Conservation (phyloP, 78 protist genomes). For the slime mould (Dictyostelium discoideum) region DNA sequence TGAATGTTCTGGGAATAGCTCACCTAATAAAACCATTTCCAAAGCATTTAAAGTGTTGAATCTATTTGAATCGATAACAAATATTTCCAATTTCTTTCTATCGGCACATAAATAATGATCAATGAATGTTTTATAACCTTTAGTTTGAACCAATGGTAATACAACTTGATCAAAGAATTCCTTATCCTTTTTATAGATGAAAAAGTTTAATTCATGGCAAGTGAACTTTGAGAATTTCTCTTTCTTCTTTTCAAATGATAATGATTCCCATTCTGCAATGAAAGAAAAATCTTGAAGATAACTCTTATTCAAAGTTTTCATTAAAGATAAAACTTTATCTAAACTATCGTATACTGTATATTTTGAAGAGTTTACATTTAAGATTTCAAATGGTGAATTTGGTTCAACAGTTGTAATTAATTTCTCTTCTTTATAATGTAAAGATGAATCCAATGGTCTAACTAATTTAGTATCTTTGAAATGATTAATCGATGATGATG, state of each 20-base stretch:
- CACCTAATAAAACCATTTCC: conserved; percentile 61
- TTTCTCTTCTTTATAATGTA: conserved; percentile 65
- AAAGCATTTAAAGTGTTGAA: conserved; percentile 16
- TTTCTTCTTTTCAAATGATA: conserved; percentile 57
- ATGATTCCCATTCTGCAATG: conserved; percentile 40
- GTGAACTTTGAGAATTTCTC: conserved; percentile 74
- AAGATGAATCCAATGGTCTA: conserved; percentile 28
- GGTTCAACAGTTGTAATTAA: conserved; percentile 25
- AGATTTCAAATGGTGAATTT: conserved; percentile 14
- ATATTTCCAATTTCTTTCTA: neutral
- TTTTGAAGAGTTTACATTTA: conserved; percentile 36
- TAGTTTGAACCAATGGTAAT: conserved; percentile 36
- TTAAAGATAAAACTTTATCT: conserved; percentile 29
- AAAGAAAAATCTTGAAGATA: conserved; percentile 49
- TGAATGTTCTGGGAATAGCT: conserved; percentile 58
- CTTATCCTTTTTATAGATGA: conserved; percentile 65
- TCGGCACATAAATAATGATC: conserved; percentile 40
- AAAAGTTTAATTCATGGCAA: conserved; percentile 75
- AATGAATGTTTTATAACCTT: conserved; percentile 66
- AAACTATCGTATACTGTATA: conserved; percentile 54
- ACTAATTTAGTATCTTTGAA: conserved; percentile 45
- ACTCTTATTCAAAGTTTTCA: conserved; percentile 8
- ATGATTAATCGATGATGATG: neutral
- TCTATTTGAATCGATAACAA: neutral
- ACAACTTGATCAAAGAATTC: conserved; percentile 65